Base-by-base conservation (phyloP, 306 rosid species). In the Trichosanthes truncata region DNA sequence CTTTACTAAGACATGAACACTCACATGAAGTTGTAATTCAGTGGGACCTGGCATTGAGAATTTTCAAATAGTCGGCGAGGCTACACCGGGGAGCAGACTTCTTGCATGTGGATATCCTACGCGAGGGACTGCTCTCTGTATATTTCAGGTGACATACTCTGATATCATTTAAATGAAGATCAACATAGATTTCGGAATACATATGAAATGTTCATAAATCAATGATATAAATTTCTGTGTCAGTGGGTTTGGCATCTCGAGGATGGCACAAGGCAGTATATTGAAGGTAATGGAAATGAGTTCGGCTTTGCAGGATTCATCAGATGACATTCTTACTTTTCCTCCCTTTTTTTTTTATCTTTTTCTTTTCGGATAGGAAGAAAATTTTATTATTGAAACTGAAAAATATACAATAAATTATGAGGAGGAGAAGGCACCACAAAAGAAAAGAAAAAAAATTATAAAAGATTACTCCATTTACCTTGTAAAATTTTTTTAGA, bases 161-260 rank as follows among this genome's bases (percentile, higher is more conserved):
- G 31, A 69, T 71, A 51, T 74, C 62, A 63, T 66, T 71, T 78
- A 73, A 74, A 8, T 62, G 56, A 60, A 56, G 53, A 62, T 60
- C 69, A 73, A 56, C 17, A 48, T 63, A 85, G 52, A 80, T 9
- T 80, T 66, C 18, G 13, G 77, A 20, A 57, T 71, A 20, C 51
- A 18, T 60, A 7, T 66, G 36, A 29, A 31, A 26, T 53, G 52
- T 33, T 46, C 69, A 80, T 41, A 74, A 49, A 15, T 68, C 76
- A 72, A 72, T 77, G 10, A 55, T 61, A 62, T 74, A 71, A 77
- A 76, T 77, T 78, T 84, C 73, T 78, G 46, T 82, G 72, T 82
- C 91, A 95, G 98, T 95, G 98, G 98, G 96, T 95, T 83, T 89
- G 98, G 79, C 96, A 92, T 92, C 95, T 92, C 83, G 89, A 95